phyloP scores from a whole-genome alignment of 257 asterid genomes.

The Primulina huaijiensis region DNA sequence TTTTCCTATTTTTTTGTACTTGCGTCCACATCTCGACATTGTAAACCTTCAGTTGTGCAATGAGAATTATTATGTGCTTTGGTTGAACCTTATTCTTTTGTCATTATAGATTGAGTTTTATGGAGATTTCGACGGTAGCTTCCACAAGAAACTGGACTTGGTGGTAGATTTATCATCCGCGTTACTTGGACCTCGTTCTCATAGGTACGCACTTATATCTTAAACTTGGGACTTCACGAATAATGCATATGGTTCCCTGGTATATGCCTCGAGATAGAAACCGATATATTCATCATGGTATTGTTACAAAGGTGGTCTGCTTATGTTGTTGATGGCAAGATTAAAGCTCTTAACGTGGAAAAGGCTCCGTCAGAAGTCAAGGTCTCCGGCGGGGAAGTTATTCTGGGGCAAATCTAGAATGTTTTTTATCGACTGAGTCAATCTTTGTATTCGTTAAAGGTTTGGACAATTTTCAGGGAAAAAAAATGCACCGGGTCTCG shows the following conservation, averaged over 20 bases:
- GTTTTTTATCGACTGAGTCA: not conserved
- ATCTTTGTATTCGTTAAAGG: not conserved
- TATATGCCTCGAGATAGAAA: not conserved
- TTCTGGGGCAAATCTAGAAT: constrained; percentile 66
- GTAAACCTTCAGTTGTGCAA: not conserved
- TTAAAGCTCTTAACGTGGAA: constrained; percentile 79
- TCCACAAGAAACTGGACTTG: constrained; percentile 86
- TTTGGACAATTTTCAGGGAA: not conserved
- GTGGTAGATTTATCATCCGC: constrained; percentile 73
- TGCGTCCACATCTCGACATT: not conserved
- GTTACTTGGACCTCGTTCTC: constrained; percentile 83
- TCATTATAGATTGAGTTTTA: constrained; percentile 80
- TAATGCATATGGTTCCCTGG: not conserved
- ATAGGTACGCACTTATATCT: constrained; percentile 45
- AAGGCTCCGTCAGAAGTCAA: constrained; percentile 75
- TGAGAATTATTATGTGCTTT: not conserved
- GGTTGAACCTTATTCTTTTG: constrained; percentile 6
- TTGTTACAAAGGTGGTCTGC: constrained; percentile 81
- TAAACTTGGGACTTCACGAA: not conserved
- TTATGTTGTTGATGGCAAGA: constrained; percentile 76
- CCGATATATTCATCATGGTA: constrained; percentile 2
- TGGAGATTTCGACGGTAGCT: constrained; percentile 96
- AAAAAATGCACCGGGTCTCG: not conserved
- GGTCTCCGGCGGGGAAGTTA: constrained; percentile 87
- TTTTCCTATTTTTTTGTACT: not conserved